phyloP scores from a whole-genome alignment of 495 filamentous ascomycete genomes.

The Halenospora varia region DNA sequence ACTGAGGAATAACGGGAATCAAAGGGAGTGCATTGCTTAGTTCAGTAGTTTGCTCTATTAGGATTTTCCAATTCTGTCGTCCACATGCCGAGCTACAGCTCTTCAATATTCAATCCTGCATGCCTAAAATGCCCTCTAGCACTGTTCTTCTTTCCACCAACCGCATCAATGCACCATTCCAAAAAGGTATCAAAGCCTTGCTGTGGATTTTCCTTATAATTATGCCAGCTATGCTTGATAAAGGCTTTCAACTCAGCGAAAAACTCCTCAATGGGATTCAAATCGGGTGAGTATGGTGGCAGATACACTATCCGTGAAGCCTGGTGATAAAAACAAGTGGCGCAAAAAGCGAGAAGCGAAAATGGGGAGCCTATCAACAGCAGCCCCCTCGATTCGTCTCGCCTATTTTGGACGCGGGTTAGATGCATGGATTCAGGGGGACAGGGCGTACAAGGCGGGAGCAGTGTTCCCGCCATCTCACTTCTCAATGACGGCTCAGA shows the following conservation, averaged over 20 bases:
- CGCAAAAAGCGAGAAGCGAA: constrained; percentile 41
- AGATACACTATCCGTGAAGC: constrained; percentile 36
- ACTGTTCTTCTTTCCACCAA: constrained; percentile 21
- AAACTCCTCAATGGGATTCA: constrained; percentile 32
- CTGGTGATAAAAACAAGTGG: constrained; percentile 37
- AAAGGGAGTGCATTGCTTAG: background rate
- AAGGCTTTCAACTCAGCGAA: constrained; percentile 14
- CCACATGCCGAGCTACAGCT: background rate
- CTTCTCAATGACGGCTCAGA: too few relatives aligned
- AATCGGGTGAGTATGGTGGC: constrained; percentile 32
- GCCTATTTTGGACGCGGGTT: too few relatives aligned
- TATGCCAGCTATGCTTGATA: constrained; percentile 18
- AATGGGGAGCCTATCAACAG: too few relatives aligned
- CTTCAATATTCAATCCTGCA: constrained; percentile 11
- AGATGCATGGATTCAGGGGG: too few relatives aligned
- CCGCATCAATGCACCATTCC: constrained; percentile 22
- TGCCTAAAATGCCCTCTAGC: constrained; percentile 29
- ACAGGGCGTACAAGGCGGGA: too few relatives aligned
- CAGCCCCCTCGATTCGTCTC: too few relatives aligned
- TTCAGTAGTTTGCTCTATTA: background rate
- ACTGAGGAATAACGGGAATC: background rate
- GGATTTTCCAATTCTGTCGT: background rate
- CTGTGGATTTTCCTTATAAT: background rate
- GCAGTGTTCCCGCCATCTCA: too few relatives aligned
- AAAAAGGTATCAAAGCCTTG: constrained; percentile 25